Percentiles rank a stretch among this genome's conserved stretches.
Conservation (phyloP, 106 monocot genomes). For the Triglochin maritima region DNA sequence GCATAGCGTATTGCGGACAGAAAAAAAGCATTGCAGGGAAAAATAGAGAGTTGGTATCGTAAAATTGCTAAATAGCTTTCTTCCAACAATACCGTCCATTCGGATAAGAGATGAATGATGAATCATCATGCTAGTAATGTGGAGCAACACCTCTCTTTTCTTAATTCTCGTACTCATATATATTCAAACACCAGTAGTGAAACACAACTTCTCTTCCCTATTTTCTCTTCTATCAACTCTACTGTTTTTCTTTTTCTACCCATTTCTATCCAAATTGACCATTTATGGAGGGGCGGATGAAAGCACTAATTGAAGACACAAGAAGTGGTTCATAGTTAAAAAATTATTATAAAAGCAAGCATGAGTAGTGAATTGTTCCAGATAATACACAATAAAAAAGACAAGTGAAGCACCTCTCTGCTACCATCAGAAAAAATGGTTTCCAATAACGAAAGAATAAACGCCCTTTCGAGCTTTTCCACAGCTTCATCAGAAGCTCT, state of each 20-base stretch:
- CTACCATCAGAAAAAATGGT: constrained; percentile 1
- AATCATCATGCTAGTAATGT: too few species aligned
- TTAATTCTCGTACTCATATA: too few species aligned
- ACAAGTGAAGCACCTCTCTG: constrained; percentile 16
- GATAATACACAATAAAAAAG: not conserved
- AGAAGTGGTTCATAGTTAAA: not conserved
- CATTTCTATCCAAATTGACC: too few species aligned
- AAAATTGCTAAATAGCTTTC: not conserved
- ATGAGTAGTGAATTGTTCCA: not conserved
- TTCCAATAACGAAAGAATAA: constrained; percentile 10
- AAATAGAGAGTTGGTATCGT: not conserved
- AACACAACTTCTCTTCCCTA: too few species aligned
- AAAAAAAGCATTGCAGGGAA: not conserved
- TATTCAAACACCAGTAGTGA: too few species aligned
- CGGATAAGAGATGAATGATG: too few species aligned
- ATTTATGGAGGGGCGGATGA: too few species aligned
- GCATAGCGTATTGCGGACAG: not conserved
- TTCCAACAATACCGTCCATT: too few species aligned
- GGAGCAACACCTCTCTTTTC: too few species aligned
- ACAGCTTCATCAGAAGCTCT: constrained; percentile 11
- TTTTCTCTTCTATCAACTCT: too few species aligned
- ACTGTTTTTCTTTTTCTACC: too few species aligned
- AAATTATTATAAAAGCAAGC: not conserved
- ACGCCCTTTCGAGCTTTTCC: constrained; percentile 16
- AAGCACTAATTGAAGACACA: not conserved